Base-by-base conservation (phyloP, 345 rosid genomes). In the Eucalyptus shirleyi region DNA sequence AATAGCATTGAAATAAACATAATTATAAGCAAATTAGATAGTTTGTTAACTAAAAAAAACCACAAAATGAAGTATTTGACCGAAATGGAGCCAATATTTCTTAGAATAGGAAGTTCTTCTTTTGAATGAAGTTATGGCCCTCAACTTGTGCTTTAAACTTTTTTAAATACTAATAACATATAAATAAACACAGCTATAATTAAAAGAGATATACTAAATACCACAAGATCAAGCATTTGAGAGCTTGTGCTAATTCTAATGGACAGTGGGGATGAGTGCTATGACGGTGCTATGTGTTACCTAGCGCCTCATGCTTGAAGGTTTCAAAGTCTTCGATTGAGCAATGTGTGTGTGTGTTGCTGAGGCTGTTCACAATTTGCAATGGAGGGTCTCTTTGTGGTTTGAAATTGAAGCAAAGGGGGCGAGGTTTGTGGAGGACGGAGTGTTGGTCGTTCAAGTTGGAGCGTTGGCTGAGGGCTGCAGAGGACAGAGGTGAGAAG, bases 391-490 rank as follows among this genome's bases (percentile, higher is more conserved):
- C 80, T n/a, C 40, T 67, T 19, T 32, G 23, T 32, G 6, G 80
- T 32, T 67, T 67, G 21, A 67, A 32, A 32, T 67, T 9, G 42
- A 19, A n/a, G 23, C 40, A 16, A 67, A 67, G 80, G 12, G 80
- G 80, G 80, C 12, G 80, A 67, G 42, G 23, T 67, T 13, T 93
- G 50, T 94, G 95, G 96, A 95, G 94, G 28, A 19, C 87, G 2
- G 93, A 94, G 88, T 90, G 93, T 90, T 51, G 21, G 13, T 91
- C 93, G 47, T 95, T 92, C 88, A 93, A 90, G 89, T 94, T 94
- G 6, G 93, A 91, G 62, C 91, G 95, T 12, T 93, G 93, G 92
- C 86, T 93, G 80, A 88, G 90, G 53, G 95, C 44, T 44, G 81
- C 26, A 3, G 69, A 50, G 56, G 88, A 30, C 4, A 34, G 30